Evolutionary conservation across 1,139 yeast species (phyloP).

Genomic region (Pichia sp.): DNA sequence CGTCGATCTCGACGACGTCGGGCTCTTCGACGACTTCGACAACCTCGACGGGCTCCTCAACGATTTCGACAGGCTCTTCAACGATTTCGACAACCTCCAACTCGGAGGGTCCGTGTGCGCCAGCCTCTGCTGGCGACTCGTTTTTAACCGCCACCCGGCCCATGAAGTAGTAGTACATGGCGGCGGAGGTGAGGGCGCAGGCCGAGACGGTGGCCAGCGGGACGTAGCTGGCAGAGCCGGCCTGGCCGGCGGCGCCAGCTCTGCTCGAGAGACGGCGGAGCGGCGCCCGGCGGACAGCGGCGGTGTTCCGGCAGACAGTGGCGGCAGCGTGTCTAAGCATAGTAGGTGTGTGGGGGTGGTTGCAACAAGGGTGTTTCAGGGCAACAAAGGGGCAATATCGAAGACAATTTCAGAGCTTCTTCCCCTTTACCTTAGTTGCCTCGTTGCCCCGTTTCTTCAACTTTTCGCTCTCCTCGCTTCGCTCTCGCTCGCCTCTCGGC

Average conservation of each 20-base stretch:
- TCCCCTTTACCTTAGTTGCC: no score
- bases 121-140: constrained; percentile 10
- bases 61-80: neutral
- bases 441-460: no score
- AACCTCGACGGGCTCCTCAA: constrained; percentile 16
- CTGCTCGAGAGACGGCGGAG: no score
- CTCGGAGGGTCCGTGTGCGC: neutral
- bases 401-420: no score
- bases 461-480: no score
- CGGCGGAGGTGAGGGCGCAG: constrained; percentile 21
- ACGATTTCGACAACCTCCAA: neutral
- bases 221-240: constrained; percentile 4
- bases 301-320: no score
- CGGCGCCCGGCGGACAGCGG: no score
- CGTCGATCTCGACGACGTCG: constrained; percentile 11
- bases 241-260: neutral
- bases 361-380: no score
- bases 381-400: no score
- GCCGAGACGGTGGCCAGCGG: constrained; percentile 19
- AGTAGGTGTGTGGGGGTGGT: no score
- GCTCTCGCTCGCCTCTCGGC: neutral
- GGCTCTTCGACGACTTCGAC: constrained; percentile 13
- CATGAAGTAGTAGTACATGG: constrained; percentile 19
- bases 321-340: no score
- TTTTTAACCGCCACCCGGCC: constrained; percentile 12